Evolutionary conservation across 108 stramenopile species (phyloP), one percentile per base, ranked within the genome.

Genomic region (Fistulifera pelliculosa): DNA sequence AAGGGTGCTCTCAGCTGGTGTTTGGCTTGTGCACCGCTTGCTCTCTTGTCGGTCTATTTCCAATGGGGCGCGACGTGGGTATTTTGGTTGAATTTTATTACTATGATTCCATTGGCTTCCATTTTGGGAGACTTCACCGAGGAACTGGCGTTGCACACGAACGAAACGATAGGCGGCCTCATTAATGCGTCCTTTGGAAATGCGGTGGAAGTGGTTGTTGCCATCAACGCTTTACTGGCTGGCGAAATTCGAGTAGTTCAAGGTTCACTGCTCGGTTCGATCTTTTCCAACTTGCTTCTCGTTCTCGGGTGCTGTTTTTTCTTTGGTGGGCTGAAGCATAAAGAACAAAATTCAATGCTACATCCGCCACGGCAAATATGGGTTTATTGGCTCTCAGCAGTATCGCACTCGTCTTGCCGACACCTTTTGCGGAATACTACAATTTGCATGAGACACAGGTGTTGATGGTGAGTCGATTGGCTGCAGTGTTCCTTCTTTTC

Each of bases 171-270:
- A 53, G 97, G 95, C 10, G 97, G 97, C 49, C 66, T 98, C 13
- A 68, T 98, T 68, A 96, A 98, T 74, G 97, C 95, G 28, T 95
- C 97, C 24, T 93, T 98, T 64, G 97, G 97, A 43, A 98, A 98
- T 68, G 90, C 93, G 13, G 92, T 94, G 16, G 97, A 96, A 65
- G 65, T 95, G 7, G 87, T 97, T 8, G 81, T 94, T 31, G 88
- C 82, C 11, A 81, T 95, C 38, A 81, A 90, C 35, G 93, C 93
- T 1, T 50, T 95, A 18, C 47, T 80, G 59, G 75, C 70, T 1
- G 68, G 80, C 3, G 90, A 90, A 55, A 79, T 86, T 61, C 83
- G 90, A 7, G 91, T 97, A 14, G 94, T 97, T 6, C 95, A 98
- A 64, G 83, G 90, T 24, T 93, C 90, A 68, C 77, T 99, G 76